Evolutionary conservation across 2,329 filamentous ascomycete species (phyloP).

Genomic region (Nemania sp.): DNA sequence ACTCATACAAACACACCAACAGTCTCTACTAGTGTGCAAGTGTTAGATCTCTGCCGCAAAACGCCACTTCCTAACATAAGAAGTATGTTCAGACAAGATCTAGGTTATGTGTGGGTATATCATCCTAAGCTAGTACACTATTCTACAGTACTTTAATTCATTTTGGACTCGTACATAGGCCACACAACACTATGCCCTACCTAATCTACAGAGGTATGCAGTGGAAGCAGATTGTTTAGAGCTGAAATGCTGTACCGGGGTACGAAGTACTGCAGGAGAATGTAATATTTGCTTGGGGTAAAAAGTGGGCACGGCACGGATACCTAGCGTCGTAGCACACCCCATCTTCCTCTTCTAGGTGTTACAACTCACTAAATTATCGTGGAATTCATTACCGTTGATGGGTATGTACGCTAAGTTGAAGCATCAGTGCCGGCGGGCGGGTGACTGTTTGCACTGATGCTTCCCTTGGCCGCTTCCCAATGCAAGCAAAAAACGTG

Average conservation of each 20-base stretch:
- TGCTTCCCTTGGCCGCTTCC: constrained; percentile 14
- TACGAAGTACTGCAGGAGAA: neutral
- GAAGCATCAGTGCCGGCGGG: constrained; percentile 10
- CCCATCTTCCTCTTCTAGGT: neutral
- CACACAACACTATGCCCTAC: no score
- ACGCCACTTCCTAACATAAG: no score
- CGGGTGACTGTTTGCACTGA: constrained; percentile 18
- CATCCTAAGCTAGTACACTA: no score
- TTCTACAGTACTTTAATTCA: no score
- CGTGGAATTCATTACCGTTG: neutral
- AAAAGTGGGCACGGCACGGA: constrained; percentile 7
- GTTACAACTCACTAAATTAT: neutral
- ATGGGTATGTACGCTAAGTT: neutral
- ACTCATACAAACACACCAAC: no score
- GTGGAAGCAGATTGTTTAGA: neutral
- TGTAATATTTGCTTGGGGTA: constrained; percentile 3
- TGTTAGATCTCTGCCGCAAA: no score
- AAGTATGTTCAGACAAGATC: no score
- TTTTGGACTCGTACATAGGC: no score
- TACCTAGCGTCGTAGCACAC: neutral
- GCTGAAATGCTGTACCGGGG: neutral
- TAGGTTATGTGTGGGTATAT: no score
- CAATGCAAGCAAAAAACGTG: constrained; percentile 16
- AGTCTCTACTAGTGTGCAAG: no score
- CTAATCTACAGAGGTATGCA: no score